phyloP scores from a whole-genome alignment of 2,329 filamentous ascomycete species.

The Verticillium isaacii region DNA sequence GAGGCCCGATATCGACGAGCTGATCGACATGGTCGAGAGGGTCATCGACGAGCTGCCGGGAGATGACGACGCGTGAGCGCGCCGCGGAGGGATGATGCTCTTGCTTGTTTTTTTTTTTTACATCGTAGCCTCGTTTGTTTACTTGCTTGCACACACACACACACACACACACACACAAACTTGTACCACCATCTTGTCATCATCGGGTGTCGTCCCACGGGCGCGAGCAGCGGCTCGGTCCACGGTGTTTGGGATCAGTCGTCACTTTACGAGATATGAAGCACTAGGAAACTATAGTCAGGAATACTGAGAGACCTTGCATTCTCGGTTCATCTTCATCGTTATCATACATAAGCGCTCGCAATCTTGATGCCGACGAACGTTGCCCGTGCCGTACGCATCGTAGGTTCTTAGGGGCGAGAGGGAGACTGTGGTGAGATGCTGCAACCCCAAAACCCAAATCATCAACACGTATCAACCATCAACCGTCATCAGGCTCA shows the following conservation, averaged over 20 bases:
- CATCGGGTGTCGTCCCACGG: not conserved
- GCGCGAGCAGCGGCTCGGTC: not conserved
- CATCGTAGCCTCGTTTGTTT: not conserved
- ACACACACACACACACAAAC: not conserved
- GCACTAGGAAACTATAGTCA: not conserved
- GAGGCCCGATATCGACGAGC: slow-evolving; percentile 78
- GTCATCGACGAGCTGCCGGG: slow-evolving; percentile 65
- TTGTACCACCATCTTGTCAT: not conserved
- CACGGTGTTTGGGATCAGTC: not conserved
- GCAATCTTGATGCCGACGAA: not conserved
- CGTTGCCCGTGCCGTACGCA: not conserved
- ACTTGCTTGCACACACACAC: not conserved
- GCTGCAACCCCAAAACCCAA: not conserved
- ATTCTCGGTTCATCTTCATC: not conserved
- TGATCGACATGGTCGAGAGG: slow-evolving; percentile 73
- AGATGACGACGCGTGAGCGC: slow-evolving; percentile 30
- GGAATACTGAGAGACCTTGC: not conserved
- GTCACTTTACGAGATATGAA: not conserved
- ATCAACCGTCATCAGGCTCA: slow-evolving; percentile 1
- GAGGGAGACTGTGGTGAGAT: not conserved
- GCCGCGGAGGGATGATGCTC: not conserved
- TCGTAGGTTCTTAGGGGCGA: not conserved
- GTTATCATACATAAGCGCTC: not conserved
- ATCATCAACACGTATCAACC: slow-evolving; percentile 8
- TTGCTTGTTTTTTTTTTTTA: too few species aligned